Evolutionary conservation across 2,329 filamentous ascomycete genomes (phyloP).

Genomic region (Cladophialophora carrionii): DNA sequence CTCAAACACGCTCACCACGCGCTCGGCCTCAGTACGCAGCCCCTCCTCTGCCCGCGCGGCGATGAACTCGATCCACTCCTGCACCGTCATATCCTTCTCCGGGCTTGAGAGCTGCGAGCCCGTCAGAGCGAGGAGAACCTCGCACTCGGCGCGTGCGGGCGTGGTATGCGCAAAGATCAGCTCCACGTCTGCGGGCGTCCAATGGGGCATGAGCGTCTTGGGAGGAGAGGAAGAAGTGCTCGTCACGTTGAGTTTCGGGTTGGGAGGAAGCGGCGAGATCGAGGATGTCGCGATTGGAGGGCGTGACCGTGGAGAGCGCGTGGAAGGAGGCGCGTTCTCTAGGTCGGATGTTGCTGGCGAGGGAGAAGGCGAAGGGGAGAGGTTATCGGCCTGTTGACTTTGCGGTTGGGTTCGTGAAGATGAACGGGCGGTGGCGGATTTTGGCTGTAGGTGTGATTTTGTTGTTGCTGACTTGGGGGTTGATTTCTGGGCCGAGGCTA

Average conservation of each 20-base stretch:
- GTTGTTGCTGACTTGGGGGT: conserved; percentile 11
- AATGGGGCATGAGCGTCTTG: conserved; percentile 54
- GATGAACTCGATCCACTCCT: conserved; percentile 87
- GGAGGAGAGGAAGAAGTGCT: conserved; percentile 32
- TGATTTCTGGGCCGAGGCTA: conserved; percentile 7
- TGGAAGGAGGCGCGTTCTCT: conserved; percentile 76
- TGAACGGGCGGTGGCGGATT: not conserved
- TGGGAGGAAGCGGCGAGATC: conserved; percentile 49
- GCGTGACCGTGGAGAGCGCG: conserved; percentile 44
- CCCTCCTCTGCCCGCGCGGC: conserved; percentile 78
- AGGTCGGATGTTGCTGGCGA: conserved; percentile 59
- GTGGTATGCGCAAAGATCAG: conserved; percentile 60
- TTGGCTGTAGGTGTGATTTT: not conserved
- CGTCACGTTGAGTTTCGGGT: conserved; percentile 34
- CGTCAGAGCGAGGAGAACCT: conserved; percentile 41
- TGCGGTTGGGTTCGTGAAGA: conserved; percentile 2
- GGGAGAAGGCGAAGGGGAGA: conserved; percentile 14
- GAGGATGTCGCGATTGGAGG: conserved; percentile 3
- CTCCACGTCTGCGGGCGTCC: conserved; percentile 73
- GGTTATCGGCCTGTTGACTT: not conserved
- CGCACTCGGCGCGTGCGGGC: conserved; percentile 51
- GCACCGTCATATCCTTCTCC: conserved; percentile 88
- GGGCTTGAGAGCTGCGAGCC: conserved; percentile 67
- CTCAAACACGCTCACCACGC: conserved; percentile 81
- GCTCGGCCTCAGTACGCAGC: conserved; percentile 78